A percentile compares a stretch with the other conserved stretches of the same genome.
Evolutionary conservation across 2,329 filamentous ascomycete genomes (phyloP).

Genomic region (Xylaria sp.): DNA sequence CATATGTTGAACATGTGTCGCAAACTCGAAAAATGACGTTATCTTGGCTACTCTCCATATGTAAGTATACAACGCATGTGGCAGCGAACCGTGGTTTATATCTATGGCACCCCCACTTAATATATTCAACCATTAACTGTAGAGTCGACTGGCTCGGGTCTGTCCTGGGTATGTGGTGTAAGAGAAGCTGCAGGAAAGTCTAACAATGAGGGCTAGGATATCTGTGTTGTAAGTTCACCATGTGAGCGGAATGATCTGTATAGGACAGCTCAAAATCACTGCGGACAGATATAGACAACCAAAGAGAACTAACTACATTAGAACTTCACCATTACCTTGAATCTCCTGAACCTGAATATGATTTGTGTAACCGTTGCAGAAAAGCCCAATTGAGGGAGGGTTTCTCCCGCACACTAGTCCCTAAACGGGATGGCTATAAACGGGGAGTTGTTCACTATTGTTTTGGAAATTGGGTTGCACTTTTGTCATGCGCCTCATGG

Average conservation of each 20-base stretch:
- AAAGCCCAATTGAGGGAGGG: too few relatives aligned
- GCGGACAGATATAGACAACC: neutral
- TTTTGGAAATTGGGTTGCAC: neutral
- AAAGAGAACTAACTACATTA: neutral
- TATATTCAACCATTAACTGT: too few relatives aligned
- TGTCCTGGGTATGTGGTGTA: neutral
- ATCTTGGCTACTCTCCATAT: conserved; percentile 6
- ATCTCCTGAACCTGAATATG: neutral
- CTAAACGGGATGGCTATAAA: neutral
- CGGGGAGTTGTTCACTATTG: neutral
- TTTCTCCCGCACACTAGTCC: too few relatives aligned
- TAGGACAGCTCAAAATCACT: neutral
- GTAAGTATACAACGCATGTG: neutral
- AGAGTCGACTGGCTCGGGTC: too few relatives aligned
- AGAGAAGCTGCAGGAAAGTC: neutral
- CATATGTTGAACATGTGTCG: conserved; percentile 20
- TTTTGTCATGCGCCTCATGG: neutral
- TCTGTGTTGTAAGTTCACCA: too few relatives aligned
- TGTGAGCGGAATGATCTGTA: neutral
- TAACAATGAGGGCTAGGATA: neutral
- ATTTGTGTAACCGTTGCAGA: neutral
- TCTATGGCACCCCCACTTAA: neutral
- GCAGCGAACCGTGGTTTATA: conserved; percentile 18
- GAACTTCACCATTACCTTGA: neutral
- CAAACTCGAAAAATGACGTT: conserved; percentile 15